These are phyloP conservation scores for Fistulina hepatica DNA, from an alignment of 1,284 basidiomycete genomes.

Conservation along the genomic window DNA sequence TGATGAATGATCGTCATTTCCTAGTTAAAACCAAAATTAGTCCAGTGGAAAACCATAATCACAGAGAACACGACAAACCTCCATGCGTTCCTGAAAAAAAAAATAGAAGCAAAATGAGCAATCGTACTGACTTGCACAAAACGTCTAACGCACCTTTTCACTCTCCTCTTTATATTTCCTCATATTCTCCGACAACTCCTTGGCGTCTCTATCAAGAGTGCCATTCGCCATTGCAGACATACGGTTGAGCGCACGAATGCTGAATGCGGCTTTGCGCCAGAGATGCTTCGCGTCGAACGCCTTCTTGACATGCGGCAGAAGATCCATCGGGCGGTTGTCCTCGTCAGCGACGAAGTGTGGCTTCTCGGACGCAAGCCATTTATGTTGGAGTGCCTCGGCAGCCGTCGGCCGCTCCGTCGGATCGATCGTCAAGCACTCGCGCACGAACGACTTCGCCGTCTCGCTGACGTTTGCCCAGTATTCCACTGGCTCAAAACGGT, in stretches of 20 bases:
- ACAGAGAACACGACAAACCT: no score
- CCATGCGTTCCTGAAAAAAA: no score
- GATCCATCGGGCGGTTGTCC: conserved; percentile 55
- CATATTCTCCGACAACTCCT: conserved; percentile 2
- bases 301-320: conserved; percentile 82
- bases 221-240: background rate
- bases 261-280: conserved; percentile 2
- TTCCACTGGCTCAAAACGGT: conserved; percentile 82
- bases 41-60: no score
- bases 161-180: conserved; percentile 2
- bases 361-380: conserved; percentile 64
- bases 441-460: conserved; percentile 75
- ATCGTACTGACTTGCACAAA: no score
- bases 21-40: no score
- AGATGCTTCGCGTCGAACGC: conserved; percentile 36
- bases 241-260: conserved; percentile 2
- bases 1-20: no score
- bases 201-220: conserved; percentile 1
- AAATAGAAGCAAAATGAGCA: no score
- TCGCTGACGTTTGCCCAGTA: conserved; percentile 83
- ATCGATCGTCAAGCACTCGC: conserved; percentile 74
- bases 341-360: conserved; percentile 65
- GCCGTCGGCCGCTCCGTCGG: conserved; percentile 71
- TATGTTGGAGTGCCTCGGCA: conserved; percentile 57
- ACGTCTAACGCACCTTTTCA: no score